These are phyloP conservation scores for Acer negundo DNA, from an alignment of 345 rosid genomes.

Conservation along the genomic window DNA sequence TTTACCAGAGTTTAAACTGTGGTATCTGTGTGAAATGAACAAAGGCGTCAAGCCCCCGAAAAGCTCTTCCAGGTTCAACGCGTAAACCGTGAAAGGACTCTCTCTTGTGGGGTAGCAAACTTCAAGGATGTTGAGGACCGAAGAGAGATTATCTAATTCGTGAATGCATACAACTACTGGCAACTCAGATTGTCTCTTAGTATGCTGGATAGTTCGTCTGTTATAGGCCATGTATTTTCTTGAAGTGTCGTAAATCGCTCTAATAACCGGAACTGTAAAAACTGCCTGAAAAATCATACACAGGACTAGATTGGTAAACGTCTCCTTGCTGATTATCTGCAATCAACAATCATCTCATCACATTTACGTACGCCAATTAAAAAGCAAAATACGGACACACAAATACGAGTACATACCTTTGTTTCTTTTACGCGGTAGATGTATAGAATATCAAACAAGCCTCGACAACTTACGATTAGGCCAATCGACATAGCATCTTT, in stretches of 20 bases:
- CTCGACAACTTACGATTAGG: neutral
- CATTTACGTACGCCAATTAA: neutral
- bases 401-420: neutral
- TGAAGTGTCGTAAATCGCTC: neutral
- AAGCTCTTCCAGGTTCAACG: neutral
- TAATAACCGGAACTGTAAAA: neutral
- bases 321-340: neutral
- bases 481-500: neutral
- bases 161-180: neutral
- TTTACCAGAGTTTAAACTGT: neutral
- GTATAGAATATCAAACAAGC: neutral
- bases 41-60: neutral
- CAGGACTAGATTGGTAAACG: neutral
- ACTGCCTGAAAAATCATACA: neutral
- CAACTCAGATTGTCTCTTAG: neutral
- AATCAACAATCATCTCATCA: neutral
- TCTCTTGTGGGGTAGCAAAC: neutral
- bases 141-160: neutral
- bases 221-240: neutral
- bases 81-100: neutral
- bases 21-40: neutral
- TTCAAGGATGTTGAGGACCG: neutral
- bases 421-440: neutral
- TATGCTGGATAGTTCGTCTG: neutral
- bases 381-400: neutral